Evolutionary conservation across 331 rosid species (phyloP), one percentile per base, ranked within the genome.

Genomic region (Arachis monticola): DNA sequence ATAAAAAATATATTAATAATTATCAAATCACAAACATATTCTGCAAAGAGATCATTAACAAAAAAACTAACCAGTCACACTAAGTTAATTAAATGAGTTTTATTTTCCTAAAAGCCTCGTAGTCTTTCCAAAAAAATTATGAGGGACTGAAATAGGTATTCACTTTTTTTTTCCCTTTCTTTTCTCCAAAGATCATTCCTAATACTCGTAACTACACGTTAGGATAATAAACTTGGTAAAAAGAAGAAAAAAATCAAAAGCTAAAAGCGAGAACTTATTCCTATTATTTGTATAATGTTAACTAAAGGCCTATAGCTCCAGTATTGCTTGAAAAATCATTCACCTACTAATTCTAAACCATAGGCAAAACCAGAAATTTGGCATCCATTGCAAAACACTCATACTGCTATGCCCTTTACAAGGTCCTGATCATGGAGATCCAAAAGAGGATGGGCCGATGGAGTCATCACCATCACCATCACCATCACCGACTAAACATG

Each of bases 361-460:
- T 10, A 42, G 68, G 35, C 46, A 27, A 58, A 59, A 60, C 13
- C 6, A 30, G 7, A 67, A 12, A 59, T 59, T 45, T 44, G 67
- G 47, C 67, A 10, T 58, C 55, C 61, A 1, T 70, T 0, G 27
- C 64, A 56, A 56, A 53, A 41, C 10, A 58, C 57, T 10, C 55
- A 51, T 48, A 52, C 14, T 48, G 56, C 14, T 72, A 6, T 59
- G 35, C 55, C 66, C 22, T 72, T 12, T 59, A 31, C n/a, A 5
- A 27, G 77, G 77, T 45, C 67, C 46, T 30, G 77, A 45, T 59
- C 67, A 58, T 6, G 67, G 32, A 66, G 58, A 59, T 45, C 62
- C 51, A 62, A 55, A 69, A 35, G 1, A 35, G 38, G 1, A 50
- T 48, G 4, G 42, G 42, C 38, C 64, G 42, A n/a, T n/a, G n/a